phyloP scores from a whole-genome alignment of 352 stramenopile genomes.

The Phytophthora colocasiae region DNA sequence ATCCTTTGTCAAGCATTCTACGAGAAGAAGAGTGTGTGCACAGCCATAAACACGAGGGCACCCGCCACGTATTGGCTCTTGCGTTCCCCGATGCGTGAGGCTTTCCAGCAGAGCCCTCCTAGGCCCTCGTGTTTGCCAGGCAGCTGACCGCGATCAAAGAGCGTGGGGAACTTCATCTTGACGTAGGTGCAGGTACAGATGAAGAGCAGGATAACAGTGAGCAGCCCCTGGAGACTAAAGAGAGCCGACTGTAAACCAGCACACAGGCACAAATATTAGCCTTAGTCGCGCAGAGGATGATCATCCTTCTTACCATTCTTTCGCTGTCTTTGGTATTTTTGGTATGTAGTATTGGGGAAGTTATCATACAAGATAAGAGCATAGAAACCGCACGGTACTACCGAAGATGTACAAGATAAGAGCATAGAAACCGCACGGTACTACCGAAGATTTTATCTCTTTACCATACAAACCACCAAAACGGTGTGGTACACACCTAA shows the following conservation, averaged over 20 bases:
- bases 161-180: constrained; percentile 94
- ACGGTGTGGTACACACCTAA: constrained; percentile 14
- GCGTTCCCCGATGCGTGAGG: constrained; percentile 91
- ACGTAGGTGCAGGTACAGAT: constrained; percentile 98
- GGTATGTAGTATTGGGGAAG: background rate
- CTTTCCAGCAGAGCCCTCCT: constrained; percentile 93
- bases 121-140: constrained; percentile 89
- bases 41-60: constrained; percentile 87
- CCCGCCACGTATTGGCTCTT: constrained; percentile 91
- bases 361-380: background rate
- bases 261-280: constrained; percentile 15
- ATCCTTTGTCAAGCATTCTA: constrained; percentile 11
- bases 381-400: constrained; percentile 23
- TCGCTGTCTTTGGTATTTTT: background rate
- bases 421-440: constrained; percentile 21
- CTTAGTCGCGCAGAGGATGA: background rate
- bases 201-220: constrained; percentile 97
- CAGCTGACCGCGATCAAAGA: constrained; percentile 93
- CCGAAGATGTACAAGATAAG: background rate
- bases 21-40: constrained; percentile 93
- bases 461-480: constrained; percentile 25
- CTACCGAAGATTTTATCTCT: constrained; percentile 10
- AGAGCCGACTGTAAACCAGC: constrained; percentile 89
- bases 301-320: constrained; percentile 27
- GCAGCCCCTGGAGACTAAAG: constrained; percentile 97